Evolutionary conservation across 2,329 filamentous ascomycete species (phyloP).

Genomic region (Cercospora sesami): DNA sequence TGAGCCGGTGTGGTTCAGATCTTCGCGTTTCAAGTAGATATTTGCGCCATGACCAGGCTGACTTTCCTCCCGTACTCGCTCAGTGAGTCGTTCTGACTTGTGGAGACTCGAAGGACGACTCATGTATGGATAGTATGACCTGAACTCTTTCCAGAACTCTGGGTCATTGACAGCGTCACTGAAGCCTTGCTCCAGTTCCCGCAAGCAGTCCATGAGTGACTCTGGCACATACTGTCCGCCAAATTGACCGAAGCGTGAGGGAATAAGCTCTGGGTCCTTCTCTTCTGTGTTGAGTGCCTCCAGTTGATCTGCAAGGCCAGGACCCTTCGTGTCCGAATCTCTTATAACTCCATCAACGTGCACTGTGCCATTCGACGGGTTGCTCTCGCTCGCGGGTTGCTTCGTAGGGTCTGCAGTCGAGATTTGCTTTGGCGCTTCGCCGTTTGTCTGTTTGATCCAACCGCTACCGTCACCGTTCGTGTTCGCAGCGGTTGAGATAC

Average conservation of each 20-base stretch:
- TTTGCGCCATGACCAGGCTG: slow-evolving; percentile 75
- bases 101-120: slow-evolving; percentile 90
- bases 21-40: slow-evolving; percentile 97
- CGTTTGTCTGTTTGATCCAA: slow-evolving; percentile 37
- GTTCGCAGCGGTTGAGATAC: slow-evolving; percentile 39
- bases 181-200: slow-evolving; percentile 88
- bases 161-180: slow-evolving; percentile 82
- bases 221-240: slow-evolving; percentile 97
- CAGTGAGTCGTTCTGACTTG: slow-evolving; percentile 81
- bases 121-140: slow-evolving; percentile 96
- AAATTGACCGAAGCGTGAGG: slow-evolving; percentile 89
- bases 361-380: slow-evolving; percentile 52
- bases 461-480: slow-evolving; percentile 39
- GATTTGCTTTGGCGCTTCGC: slow-evolving; percentile 37
- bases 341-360: slow-evolving; percentile 69
- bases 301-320: slow-evolving; percentile 77
- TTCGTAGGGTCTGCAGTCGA: slow-evolving; percentile 40
- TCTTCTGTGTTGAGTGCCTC: slow-evolving; percentile 72
- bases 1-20: slow-evolving; percentile 94
- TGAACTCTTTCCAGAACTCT: slow-evolving; percentile 94
- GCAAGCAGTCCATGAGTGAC: slow-evolving; percentile 94
- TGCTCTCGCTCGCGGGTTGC: slow-evolving; percentile 35
- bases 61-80: slow-evolving; percentile 44
- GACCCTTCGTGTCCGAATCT: slow-evolving; percentile 55
- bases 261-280: slow-evolving; percentile 58